These are phyloP conservation scores for Buxus sempervirens DNA, from an alignment of 164 flowering plant species.

Conservation along the genomic window DNA sequence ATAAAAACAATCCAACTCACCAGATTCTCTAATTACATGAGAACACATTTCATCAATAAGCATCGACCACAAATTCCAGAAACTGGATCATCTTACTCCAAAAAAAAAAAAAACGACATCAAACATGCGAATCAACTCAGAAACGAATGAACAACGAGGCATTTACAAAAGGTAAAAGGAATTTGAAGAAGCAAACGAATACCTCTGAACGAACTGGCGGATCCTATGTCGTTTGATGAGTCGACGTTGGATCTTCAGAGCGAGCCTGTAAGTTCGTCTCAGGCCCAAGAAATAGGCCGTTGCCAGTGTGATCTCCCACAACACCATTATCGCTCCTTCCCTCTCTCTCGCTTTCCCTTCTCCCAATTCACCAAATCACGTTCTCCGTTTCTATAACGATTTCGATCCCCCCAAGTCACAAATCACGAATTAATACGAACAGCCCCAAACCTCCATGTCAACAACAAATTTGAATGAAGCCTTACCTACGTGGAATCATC, in stretches of 20 bases:
- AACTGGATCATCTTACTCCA: too few species aligned
- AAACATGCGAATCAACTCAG: background rate
- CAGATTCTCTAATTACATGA: too few species aligned
- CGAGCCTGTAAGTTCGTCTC: constrained; percentile 67
- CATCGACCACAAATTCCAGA: too few species aligned
- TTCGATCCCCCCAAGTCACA: constrained; percentile 14
- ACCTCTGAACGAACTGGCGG: constrained; percentile 63
- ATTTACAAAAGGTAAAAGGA: background rate
- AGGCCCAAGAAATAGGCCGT: constrained; percentile 92
- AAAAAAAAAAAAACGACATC: too few species aligned
- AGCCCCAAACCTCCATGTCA: constrained; percentile 13
- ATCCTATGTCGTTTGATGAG: constrained; percentile 52
- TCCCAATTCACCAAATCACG: background rate
- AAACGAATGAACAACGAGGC: background rate
- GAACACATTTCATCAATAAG: too few species aligned
- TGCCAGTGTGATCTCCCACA: constrained; percentile 88
- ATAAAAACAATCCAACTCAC: too few species aligned
- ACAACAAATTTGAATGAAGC: too few species aligned
- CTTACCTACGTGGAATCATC: too few species aligned
- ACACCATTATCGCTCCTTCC: constrained; percentile 51
- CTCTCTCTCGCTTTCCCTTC: constrained; percentile 2
- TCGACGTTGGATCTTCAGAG: constrained; percentile 68
- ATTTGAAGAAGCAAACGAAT: constrained; percentile 4
- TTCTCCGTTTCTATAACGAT: background rate
- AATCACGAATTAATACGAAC: background rate